Percentiles rank a stretch among this genome's conserved stretches.
phyloP scores from a whole-genome alignment of 1,284 basidiomycete genomes.

The Rhodotorula sp. region DNA sequence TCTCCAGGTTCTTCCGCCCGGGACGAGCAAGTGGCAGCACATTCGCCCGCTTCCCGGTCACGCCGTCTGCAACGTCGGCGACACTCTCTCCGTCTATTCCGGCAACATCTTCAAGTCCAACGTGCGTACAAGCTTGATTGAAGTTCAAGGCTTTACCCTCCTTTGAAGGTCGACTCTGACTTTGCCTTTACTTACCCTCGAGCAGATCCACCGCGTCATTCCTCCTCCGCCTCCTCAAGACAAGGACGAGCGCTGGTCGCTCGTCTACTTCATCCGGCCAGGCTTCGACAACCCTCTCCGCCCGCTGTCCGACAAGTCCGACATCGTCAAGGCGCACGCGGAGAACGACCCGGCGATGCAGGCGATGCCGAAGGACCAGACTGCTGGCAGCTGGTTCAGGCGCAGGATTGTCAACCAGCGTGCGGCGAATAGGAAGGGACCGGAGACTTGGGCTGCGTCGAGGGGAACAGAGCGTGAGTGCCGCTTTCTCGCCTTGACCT shows the following conservation, averaged over 20 bases:
- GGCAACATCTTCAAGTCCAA: conserved; percentile 46
- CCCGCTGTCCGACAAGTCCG: conserved; percentile 11
- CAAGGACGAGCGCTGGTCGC: conserved; percentile 33
- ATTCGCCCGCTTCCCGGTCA: conserved; percentile 40
- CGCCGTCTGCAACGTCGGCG: conserved; percentile 43
- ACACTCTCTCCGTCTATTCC: conserved; percentile 44
- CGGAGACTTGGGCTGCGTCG: conserved; percentile 27
- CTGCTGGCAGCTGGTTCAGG: conserved; percentile 33
- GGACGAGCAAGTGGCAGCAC: conserved; percentile 40
- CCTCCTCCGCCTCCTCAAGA: conserved; percentile 33
- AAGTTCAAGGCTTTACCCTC: background rate
- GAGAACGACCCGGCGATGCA: conserved; percentile 24
- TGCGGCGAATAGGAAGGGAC: conserved; percentile 29
- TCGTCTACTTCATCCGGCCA: conserved; percentile 29
- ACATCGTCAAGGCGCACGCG: conserved; percentile 18
- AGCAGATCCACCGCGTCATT: conserved; percentile 59
- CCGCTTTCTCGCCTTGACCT: too few species aligned
- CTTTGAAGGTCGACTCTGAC: background rate
- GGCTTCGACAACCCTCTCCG: conserved; percentile 18
- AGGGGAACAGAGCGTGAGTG: conserved; percentile 43
- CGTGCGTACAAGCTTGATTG: background rate
- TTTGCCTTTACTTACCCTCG: too few species aligned
- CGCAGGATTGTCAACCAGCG: conserved; percentile 23
- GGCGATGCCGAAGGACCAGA: conserved; percentile 15
- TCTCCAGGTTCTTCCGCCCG: conserved; percentile 43